Conservation (phyloP, 495 filamentous ascomycete genomes). For the Acidomyces sp. region DNA sequence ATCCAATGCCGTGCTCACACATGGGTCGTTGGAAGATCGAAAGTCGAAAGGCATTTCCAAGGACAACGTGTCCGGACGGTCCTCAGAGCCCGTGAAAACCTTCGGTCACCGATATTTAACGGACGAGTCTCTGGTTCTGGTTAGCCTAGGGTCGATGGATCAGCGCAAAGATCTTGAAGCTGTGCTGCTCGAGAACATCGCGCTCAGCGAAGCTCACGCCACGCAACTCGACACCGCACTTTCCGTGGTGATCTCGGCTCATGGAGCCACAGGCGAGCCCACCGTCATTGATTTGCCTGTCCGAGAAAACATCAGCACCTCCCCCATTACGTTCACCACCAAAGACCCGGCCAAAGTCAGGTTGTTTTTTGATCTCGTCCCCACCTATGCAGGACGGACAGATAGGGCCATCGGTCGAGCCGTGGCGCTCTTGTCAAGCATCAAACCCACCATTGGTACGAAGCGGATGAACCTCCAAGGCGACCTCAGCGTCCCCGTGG, state of each 20-base stretch:
- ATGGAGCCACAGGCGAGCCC: constrained; percentile 70
- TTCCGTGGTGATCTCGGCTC: constrained; percentile 83
- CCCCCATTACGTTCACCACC: constrained; percentile 79
- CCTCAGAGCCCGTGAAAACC: constrained; percentile 69
- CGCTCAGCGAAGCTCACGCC: constrained; percentile 71
- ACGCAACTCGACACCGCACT: constrained; percentile 90
- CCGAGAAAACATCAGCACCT: constrained; percentile 83
- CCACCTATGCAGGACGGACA: constrained; percentile 87
- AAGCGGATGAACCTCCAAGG: constrained; percentile 78
- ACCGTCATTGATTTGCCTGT: constrained; percentile 85
- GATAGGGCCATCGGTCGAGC: constrained; percentile 82
- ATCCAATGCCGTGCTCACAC: constrained; percentile 1
- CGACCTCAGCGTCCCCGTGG: constrained; percentile 83
- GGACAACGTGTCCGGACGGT: constrained; percentile 26
- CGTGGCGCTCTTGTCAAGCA: constrained; percentile 74
- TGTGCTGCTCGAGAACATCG: constrained; percentile 80
- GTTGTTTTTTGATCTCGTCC: constrained; percentile 86
- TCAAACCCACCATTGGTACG: constrained; percentile 67
- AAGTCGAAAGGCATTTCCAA: constrained; percentile 35
- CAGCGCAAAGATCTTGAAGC: constrained; percentile 60
- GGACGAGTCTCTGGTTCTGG: constrained; percentile 74
- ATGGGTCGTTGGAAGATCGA: constrained; percentile 39
- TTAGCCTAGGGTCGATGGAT: constrained; percentile 90
- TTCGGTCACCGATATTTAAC: constrained; percentile 94
- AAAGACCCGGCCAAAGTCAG: constrained; percentile 68